Base-by-base conservation (phyloP, 225 moss, liverwort and hornwort species). In the Physcomitrellopsis africana region DNA sequence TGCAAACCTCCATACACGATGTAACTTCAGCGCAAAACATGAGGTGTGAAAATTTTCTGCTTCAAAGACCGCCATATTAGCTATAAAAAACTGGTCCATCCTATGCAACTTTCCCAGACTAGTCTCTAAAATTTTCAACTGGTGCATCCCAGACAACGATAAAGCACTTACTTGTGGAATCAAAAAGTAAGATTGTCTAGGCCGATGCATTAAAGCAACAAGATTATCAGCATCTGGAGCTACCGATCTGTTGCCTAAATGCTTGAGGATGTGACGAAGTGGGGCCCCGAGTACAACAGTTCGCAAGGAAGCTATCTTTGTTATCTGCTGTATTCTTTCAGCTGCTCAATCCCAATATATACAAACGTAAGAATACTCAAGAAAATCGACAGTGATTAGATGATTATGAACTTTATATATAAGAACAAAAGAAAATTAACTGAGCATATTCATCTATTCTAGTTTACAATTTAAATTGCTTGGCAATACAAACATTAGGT, bases 171-270 rank as follows among this genome's bases (percentile, higher is more conserved):
- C 85, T 81, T 81, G 87, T 47, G 91, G 91, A 72, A 91, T 86
- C n/a, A 91, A 73, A 78, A 91, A 91, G 44, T 91, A 91, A n/a
- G 91, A 86, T 77, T 91, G 88, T 69, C 81, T 86, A 16, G 91
- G 91, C 66, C 91, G 77, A 69, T 91, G 91, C 86, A 91, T 82
- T 11, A 91, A 77, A 42, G 91, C 80, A 20, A 89, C 79, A 66
- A 91, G 89, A 60, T 81, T 74, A 74, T 91, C 91, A 32, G 91
- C 91, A 86, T 91, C 89, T 44, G 91, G 91, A 71, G 88, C 89
- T 67, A 89, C 89, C 45, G 76, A 74, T 71, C 81, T 82, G 2
- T 78, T 78, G 53, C 81, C 86, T 68, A 91, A 77, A 77, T 91
- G 91, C 80, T 86, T 89, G 74, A 91, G 77, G 32, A 91, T 89